Evolutionary conservation across 2,329 filamentous ascomycete genomes (phyloP), one percentile per base, ranked within the genome.

Genomic region (Apiospora sp.): DNA sequence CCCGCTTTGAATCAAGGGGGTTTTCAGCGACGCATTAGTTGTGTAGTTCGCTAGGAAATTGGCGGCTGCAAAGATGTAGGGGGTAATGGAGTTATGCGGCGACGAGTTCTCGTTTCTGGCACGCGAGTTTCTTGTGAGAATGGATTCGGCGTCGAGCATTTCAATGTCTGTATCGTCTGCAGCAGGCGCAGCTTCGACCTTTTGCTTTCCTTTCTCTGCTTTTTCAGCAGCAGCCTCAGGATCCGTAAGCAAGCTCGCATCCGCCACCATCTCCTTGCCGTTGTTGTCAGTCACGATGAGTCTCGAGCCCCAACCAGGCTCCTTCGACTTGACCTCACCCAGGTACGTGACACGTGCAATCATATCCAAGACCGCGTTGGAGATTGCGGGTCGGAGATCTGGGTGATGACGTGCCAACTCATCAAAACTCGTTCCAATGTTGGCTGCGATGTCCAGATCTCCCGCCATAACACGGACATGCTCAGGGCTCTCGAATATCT

Each of bases 391-490:
- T 76, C 95, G 94, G 64, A 99, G 85, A 30, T 90, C 88, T 0
- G 97, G 96, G 78, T 99, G 96, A 80, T 99, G 96, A 54, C 96
- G 92, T 70, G 96, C 93, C 73, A 99, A 88, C 82, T 99, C 96
- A 81, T 99, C 96, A 79, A 99, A 98, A 54, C 92, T 93, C 37
- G 89, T 90, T 14, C 96, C 96, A 69, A 99, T 88, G 51, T 91
- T 90, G 43, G 89, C 89, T 13, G 95, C 89, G 72, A 97, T 87
- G 48, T 87, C 85, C 6, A 88, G 86, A 75, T 98, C 96, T 49
- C 87, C 86, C 74, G 94, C 91, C 87, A 99, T 91, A 75, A 92
- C 93, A 77, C 93, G 94, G 72, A 99, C 91, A 82, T 99, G 97
- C 22, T 91, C 89, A 2, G 95, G 92, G 76, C 94, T 98, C 82